phyloP scores from a whole-genome alignment of 179 eudicot genomes.

The Silene coronaria region DNA sequence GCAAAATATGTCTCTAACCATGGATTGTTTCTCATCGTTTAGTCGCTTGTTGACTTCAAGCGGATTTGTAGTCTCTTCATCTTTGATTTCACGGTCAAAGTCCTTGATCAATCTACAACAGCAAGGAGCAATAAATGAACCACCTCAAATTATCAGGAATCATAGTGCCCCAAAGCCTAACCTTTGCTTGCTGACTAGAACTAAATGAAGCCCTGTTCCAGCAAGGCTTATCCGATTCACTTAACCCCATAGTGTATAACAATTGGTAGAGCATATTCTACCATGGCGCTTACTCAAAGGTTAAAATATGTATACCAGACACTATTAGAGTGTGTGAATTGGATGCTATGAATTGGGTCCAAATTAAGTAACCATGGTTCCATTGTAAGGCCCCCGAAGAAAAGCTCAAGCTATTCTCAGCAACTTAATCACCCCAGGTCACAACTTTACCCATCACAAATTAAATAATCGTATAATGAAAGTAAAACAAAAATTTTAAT shows the following conservation, averaged over 20 bases:
- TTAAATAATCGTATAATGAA: too few species aligned
- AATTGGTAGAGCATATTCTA: neutral
- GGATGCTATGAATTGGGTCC: too few species aligned
- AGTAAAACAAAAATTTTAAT: neutral
- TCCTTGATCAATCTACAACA: slow-evolving; percentile 73
- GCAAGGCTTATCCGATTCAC: neutral
- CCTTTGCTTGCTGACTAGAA: neutral
- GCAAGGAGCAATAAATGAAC: neutral
- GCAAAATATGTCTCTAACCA: slow-evolving; percentile 43
- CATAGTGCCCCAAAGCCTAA: neutral
- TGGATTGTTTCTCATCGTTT: slow-evolving; percentile 88
- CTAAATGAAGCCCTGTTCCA: neutral
- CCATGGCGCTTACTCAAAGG: too few species aligned
- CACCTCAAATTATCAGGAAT: neutral
- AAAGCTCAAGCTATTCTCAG: neutral
- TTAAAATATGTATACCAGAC: too few species aligned
- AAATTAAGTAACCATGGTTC: too few species aligned
- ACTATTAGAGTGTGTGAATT: too few species aligned
- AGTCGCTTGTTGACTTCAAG: slow-evolving; percentile 85
- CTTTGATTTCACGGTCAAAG: slow-evolving; percentile 96
- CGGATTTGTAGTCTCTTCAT: slow-evolving; percentile 68
- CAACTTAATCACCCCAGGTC: too few species aligned
- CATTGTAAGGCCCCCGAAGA: neutral
- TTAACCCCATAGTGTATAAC: neutral
- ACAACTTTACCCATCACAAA: too few species aligned